These are phyloP conservation scores for Penicillium sp. DNA, from an alignment of 2,329 filamentous ascomycete genomes.

Conservation along the genomic window DNA sequence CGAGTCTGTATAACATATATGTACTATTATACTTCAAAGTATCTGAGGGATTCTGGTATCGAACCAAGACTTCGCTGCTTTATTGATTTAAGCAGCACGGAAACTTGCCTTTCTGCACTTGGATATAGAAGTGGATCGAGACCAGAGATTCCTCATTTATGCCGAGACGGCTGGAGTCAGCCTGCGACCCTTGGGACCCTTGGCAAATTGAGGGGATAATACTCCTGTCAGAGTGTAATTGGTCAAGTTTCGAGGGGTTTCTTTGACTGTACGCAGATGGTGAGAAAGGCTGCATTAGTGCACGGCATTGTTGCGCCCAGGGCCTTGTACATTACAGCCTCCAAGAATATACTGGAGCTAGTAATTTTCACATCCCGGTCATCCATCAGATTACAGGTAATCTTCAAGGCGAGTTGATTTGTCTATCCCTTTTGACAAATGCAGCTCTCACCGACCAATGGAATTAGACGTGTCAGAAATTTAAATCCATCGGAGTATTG, in stretches of 20 bases:
- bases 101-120: neutral
- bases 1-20: neutral
- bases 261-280: neutral
- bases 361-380: neutral
- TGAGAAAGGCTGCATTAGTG: conserved; percentile 3
- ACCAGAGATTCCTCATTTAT: neutral
- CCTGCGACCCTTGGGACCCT: neutral
- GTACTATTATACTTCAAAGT: neutral
- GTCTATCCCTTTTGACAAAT: neutral
- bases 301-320: neutral
- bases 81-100: neutral
- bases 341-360: neutral
- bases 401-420: neutral
- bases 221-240: conserved; percentile 1
- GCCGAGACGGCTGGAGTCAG: neutral
- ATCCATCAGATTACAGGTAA: neutral
- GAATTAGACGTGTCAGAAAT: neutral
- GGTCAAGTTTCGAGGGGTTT: conserved; percentile 14
- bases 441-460: neutral
- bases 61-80: neutral
- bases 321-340: neutral
- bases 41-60: neutral
- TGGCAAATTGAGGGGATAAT: neutral
- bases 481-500: neutral
- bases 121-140: neutral